Evolutionary conservation across 169 alveolate genomes (phyloP).

Genomic region (Eimeria acervulina): DNA sequence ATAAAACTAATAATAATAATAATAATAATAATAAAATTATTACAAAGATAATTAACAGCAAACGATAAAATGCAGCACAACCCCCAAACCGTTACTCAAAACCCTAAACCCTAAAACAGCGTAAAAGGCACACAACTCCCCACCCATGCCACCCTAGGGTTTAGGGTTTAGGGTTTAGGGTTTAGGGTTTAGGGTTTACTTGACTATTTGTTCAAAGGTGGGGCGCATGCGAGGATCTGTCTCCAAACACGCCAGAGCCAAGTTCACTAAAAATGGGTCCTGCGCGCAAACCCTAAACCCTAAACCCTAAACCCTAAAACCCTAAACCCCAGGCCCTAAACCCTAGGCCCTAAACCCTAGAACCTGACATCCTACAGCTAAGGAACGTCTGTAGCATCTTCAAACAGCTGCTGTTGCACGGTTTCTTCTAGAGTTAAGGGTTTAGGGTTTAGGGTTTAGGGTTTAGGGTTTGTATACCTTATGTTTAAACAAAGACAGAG

Average conservation of each 20-base stretch:
- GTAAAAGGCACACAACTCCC: background rate
- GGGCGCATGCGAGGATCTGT: slow-evolving; percentile 78
- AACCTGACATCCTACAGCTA: too few relatives aligned
- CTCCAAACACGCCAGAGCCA: slow-evolving; percentile 77
- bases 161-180: slow-evolving; percentile 15
- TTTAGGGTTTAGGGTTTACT: slow-evolving; percentile 40
- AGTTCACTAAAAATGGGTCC: slow-evolving; percentile 64
- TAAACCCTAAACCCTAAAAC: slow-evolving; percentile 42
- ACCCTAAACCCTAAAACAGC: background rate
- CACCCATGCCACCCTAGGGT: background rate
- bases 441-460: slow-evolving; percentile 32
- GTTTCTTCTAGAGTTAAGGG: too few relatives aligned
- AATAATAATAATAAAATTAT: too few relatives aligned
- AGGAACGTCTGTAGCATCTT: background rate
- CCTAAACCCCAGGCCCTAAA: slow-evolving; percentile 47
- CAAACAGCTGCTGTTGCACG: background rate
- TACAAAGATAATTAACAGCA: too few relatives aligned
- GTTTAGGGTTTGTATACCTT: slow-evolving; percentile 27
- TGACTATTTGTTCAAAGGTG: slow-evolving; percentile 74
- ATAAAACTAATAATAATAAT: too few relatives aligned
- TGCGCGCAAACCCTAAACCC: slow-evolving; percentile 26
- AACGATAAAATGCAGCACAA: background rate
- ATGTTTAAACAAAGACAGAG: background rate
- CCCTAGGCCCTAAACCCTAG: background rate
- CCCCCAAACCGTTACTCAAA: background rate